Base-by-base conservation (phyloP, 768 basidiomycete species). In the Strobilomyces dryophilus region DNA sequence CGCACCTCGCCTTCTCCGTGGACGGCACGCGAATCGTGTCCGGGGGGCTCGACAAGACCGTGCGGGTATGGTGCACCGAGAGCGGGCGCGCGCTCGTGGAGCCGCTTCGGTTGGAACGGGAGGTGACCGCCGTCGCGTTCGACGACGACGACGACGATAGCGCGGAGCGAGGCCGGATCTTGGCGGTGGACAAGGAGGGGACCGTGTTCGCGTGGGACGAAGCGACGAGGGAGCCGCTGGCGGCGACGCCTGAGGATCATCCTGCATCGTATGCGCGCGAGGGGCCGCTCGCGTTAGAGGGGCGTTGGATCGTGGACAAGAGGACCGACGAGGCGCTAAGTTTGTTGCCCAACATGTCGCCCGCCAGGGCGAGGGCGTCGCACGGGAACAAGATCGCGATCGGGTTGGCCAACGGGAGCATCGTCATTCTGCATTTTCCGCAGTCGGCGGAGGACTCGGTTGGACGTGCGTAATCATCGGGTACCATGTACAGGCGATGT, bases 281-380 rank as follows among this genome's bases (percentile, higher is more conserved):
- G 17, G 64, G 59, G 0, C 40, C 29, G 15, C 49, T 66, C 17
- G 48, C 10, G 2, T 14, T 70, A 31, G 57, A 61, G 48, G 60
- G 62, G 2, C 52, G 32, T 37, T 70, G 67, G 67, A 53, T 68
- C 17, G 56, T 62, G 49, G 59, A 70, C 14, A 52, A 47, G 44
- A 51, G 6, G 48, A 64, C 61, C 8, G 1, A 51, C 17, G 53
- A 50, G 0, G 43, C 21, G 29, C 5, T 68, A 54, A 48, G 57
- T 29, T 37, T 68, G 41, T 47, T 68, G 49, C 67, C 67, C 1
- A 68, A 68, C 14, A 68, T 68, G 67, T 62, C 67, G 17, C 64
- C 60, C 1, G 55, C 62, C 27, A 68, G 34, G 17, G 61, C 53
- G 26, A 51, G 60, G 37, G 58, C 62, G 20, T 68, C 66, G 10